These are phyloP conservation scores for Cladorrhinum sp. DNA, from an alignment of 2,329 filamentous ascomycete genomes.

Conservation along the genomic window DNA sequence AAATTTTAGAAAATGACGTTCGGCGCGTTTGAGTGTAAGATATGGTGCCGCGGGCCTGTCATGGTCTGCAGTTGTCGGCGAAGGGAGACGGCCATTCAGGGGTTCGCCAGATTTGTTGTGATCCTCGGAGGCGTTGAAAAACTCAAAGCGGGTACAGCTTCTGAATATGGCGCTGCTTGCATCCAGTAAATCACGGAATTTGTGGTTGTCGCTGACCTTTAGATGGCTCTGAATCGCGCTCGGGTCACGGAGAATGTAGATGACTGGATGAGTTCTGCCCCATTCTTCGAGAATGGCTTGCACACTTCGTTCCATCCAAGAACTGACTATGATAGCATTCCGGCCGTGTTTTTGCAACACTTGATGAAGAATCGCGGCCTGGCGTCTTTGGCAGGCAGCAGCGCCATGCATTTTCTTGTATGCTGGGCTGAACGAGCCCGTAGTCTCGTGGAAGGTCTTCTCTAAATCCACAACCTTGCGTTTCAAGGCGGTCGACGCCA, in stretches of 20 bases:
- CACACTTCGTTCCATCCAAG: conserved; percentile 63
- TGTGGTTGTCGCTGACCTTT: conserved; percentile 51
- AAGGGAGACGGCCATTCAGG: conserved; percentile 16
- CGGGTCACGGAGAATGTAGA: conserved; percentile 66
- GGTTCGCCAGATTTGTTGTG: conserved; percentile 30
- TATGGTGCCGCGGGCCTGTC: conserved; percentile 54
- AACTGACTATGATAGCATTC: conserved; percentile 68
- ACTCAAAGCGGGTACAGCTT: conserved; percentile 70
- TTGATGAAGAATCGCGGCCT: conserved; percentile 59
- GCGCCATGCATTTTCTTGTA: conserved; percentile 64
- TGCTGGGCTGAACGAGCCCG: conserved; percentile 57
- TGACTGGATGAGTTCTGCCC: conserved; percentile 63
- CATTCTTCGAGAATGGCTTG: conserved; percentile 61
- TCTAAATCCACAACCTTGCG: conserved; percentile 69
- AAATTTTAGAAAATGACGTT: conserved; percentile 68
- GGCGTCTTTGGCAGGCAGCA: conserved; percentile 60
- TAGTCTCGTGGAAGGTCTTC: conserved; percentile 61
- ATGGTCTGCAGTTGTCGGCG: conserved; percentile 29
- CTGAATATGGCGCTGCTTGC: conserved; percentile 59
- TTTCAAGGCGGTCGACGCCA: conserved; percentile 68
- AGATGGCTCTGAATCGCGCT: conserved; percentile 64
- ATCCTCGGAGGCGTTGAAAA: conserved; percentile 68
- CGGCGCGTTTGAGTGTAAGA: conserved; percentile 64
- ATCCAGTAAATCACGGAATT: conserved; percentile 56
- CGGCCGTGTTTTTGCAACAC: conserved; percentile 58